A percentile compares a stretch with the other conserved stretches of the same genome.
Evolutionary conservation across 148 eudicot genomes (phyloP).

Genomic region (Camellia japonica): DNA sequence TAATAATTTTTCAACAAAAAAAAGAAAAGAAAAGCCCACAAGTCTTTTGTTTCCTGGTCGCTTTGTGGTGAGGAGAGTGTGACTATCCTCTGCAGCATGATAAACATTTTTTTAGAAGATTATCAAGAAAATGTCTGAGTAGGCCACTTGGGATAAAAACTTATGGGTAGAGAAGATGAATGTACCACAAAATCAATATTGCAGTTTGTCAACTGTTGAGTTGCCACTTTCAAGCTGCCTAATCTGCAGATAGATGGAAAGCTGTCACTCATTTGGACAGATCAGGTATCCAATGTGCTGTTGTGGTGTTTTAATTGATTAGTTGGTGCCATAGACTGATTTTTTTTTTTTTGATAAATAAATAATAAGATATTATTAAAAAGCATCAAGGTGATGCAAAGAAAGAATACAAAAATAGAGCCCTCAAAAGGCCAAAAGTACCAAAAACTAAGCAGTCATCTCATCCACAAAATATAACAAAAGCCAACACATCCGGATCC

Average conservation of each 20-base stretch:
- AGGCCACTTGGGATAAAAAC: not conserved
- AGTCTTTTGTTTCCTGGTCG: not conserved
- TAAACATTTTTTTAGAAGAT: constrained; percentile 4
- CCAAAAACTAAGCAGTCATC: too few relatives aligned
- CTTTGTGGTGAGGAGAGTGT: not conserved
- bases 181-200: not conserved
- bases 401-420: too few relatives aligned
- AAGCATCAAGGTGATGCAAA: too few relatives aligned
- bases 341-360: not conserved
- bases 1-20: not conserved
- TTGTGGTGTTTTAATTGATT: constrained; percentile 5
- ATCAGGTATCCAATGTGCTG: not conserved
- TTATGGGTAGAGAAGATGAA: not conserved
- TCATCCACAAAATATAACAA: too few relatives aligned
- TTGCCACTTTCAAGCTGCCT: not conserved
- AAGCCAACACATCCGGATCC: too few relatives aligned
- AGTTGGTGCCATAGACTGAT: not conserved
- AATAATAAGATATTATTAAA: too few relatives aligned
- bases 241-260: not conserved
- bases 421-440: too few relatives aligned
- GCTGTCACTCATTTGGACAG: not conserved
- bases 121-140: not conserved
- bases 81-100: not conserved
- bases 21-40: not conserved
- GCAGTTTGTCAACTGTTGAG: constrained; percentile 5